Evolutionary conservation across 257 asterid species (phyloP).

Genomic region (Fraxinus anomala): DNA sequence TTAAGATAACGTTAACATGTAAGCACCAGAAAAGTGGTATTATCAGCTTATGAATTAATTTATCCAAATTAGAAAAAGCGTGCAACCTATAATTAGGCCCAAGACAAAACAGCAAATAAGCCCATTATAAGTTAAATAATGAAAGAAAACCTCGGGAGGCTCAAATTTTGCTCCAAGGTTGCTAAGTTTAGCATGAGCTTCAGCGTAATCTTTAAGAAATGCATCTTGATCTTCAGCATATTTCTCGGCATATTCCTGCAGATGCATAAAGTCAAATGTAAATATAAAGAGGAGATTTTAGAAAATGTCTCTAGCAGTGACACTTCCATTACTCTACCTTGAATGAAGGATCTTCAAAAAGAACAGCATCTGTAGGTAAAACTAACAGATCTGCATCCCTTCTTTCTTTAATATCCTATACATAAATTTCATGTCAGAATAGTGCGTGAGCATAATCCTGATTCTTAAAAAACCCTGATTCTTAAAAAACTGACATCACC

Average conservation of each 20-base stretch:
- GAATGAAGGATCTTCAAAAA: conserved; percentile 92
- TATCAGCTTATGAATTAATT: background rate
- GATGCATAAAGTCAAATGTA: conserved; percentile 3
- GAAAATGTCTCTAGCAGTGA: background rate
- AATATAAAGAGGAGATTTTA: conserved; percentile 1
- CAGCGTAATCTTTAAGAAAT: conserved; percentile 86
- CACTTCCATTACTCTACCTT: conserved; percentile 54
- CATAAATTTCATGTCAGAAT: conserved; percentile 26
- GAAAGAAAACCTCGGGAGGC: conserved; percentile 76
- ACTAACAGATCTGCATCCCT: conserved; percentile 87
- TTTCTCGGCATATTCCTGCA: conserved; percentile 85
- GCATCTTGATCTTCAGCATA: conserved; percentile 89
- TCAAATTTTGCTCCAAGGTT: conserved; percentile 93
- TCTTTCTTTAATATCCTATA: conserved; percentile 81
- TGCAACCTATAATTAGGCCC: background rate
- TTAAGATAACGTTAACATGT: background rate
- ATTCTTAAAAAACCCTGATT: background rate
- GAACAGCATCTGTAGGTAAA: conserved; percentile 93
- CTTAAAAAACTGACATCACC: conserved; percentile 8
- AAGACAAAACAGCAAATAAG: background rate
- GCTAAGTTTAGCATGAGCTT: conserved; percentile 97
- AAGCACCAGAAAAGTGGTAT: background rate
- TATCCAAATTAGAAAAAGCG: background rate
- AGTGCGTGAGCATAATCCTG: conserved; percentile 19
- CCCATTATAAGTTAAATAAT: background rate